phyloP scores from a whole-genome alignment of 371 early-diverging fungal species.

The Haplosporangium sp. region DNA sequence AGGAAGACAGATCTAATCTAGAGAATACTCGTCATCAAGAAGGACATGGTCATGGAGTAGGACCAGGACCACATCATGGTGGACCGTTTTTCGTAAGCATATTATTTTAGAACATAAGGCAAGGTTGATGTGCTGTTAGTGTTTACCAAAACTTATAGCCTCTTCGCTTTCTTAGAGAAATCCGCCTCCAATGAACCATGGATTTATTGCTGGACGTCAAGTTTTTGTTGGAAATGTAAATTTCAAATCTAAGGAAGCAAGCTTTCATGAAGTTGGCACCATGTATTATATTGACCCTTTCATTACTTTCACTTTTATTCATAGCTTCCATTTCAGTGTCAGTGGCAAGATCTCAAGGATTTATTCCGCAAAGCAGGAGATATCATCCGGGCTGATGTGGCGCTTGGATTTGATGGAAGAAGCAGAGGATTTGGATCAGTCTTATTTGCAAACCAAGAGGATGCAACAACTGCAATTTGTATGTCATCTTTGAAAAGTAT shows the following conservation, averaged over 20 bases:
- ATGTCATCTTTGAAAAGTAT: background rate
- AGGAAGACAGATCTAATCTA: constrained; percentile 66
- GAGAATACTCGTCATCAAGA: constrained; percentile 19
- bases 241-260: too few relatives aligned
- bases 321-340: constrained; percentile 72
- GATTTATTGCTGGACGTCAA: constrained; percentile 60
- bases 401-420: constrained; percentile 68
- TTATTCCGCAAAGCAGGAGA: constrained; percentile 77
- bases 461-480: constrained; percentile 69
- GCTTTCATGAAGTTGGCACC: too few relatives aligned
- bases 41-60: constrained; percentile 3
- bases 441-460: constrained; percentile 72
- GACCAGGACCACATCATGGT: constrained; percentile 14
- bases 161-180: constrained; percentile 13
- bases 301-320: background rate
- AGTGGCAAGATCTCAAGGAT: constrained; percentile 86
- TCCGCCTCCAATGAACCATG: constrained; percentile 27
- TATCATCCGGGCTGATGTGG: constrained; percentile 76
- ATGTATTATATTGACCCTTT: too few relatives aligned
- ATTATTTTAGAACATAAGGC: too few relatives aligned
- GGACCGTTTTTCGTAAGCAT: constrained; percentile 32
- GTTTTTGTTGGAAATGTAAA: constrained; percentile 78
- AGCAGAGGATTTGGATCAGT: constrained; percentile 81
- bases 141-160: too few relatives aligned
- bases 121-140: too few relatives aligned